These are phyloP conservation scores for Stromatinia cepivora DNA, from an alignment of 2,329 filamentous ascomycete genomes.

Conservation along the genomic window DNA sequence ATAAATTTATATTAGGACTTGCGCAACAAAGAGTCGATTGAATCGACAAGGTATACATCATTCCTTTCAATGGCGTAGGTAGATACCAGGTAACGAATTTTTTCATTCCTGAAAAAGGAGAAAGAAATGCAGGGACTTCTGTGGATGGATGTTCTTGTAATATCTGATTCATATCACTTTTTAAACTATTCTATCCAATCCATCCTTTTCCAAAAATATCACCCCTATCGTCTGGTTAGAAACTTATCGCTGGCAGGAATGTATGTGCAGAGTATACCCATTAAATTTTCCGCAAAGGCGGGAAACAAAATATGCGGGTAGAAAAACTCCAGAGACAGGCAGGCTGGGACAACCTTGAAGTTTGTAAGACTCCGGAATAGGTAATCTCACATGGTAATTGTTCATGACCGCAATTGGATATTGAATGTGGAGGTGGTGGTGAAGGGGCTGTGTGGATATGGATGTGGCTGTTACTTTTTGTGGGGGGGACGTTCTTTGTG, in stretches of 20 bases:
- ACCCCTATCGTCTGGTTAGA: neutral
- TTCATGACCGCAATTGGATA: neutral
- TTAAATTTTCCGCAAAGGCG: neutral
- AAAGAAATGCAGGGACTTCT: neutral
- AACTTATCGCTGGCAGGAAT: neutral
- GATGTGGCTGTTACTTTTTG: neutral
- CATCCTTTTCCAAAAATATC: neutral
- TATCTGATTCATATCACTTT: neutral
- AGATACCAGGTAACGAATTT: neutral
- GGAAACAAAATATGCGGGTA: neutral
- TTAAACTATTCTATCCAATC: neutral
- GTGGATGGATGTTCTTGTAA: neutral
- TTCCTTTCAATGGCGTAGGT: neutral
- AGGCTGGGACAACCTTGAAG: neutral
- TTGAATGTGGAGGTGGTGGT: too few relatives aligned
- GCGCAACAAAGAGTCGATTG: neutral
- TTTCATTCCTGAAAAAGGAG: neutral
- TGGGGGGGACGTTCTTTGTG: neutral
- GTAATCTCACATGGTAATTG: neutral
- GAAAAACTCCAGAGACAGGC: neutral
- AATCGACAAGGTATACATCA: conserved; percentile 6
- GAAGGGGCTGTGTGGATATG: neutral
- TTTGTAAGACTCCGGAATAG: neutral
- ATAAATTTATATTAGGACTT: neutral
- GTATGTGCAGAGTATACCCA: neutral